These are phyloP conservation scores for Clonostachys solani DNA, from an alignment of 2,329 filamentous ascomycete genomes.

Conservation along the genomic window DNA sequence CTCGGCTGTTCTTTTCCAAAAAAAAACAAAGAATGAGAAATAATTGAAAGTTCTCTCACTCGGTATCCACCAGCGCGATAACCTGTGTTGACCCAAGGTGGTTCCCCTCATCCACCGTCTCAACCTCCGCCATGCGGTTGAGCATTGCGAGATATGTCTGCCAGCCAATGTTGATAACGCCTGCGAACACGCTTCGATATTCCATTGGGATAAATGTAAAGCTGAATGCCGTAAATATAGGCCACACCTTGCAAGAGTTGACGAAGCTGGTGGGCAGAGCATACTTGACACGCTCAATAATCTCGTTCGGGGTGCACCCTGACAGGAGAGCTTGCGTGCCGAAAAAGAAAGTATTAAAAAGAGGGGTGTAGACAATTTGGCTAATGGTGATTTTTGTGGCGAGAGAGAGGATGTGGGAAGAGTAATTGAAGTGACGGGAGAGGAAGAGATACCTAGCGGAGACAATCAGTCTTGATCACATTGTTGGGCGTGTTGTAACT, in stretches of 20 bases:
- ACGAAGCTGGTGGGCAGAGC: conserved; percentile 73
- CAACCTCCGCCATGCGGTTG: conserved; percentile 64
- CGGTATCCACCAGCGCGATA: too few species aligned
- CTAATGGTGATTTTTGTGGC: conserved; percentile 74
- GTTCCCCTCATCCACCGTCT: conserved; percentile 26
- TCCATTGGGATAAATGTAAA: conserved; percentile 78
- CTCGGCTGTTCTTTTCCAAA: too few species aligned
- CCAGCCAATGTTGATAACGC: conserved; percentile 80
- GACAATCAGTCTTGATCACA: background rate
- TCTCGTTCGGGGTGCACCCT: conserved; percentile 60
- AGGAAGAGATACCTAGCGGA: conserved; percentile 71
- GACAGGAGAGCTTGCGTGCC: conserved; percentile 71
- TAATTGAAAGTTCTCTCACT: too few species aligned
- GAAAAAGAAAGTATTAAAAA: conserved; percentile 83
- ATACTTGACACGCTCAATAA: conserved; percentile 65
- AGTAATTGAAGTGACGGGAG: conserved; percentile 78
- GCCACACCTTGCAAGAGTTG: conserved; percentile 87
- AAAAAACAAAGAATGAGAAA: too few species aligned
- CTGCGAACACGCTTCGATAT: conserved; percentile 76
- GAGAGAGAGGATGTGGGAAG: conserved; percentile 67
- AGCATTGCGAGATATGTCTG: conserved; percentile 85
- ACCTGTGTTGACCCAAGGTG: background rate
- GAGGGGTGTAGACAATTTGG: conserved; percentile 74
- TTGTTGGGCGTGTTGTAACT: conserved; percentile 10
- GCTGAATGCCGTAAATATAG: conserved; percentile 80